Conservation (phyloP, 1,284 basidiomycete species). For the Moesziomyces antarcticus region DNA sequence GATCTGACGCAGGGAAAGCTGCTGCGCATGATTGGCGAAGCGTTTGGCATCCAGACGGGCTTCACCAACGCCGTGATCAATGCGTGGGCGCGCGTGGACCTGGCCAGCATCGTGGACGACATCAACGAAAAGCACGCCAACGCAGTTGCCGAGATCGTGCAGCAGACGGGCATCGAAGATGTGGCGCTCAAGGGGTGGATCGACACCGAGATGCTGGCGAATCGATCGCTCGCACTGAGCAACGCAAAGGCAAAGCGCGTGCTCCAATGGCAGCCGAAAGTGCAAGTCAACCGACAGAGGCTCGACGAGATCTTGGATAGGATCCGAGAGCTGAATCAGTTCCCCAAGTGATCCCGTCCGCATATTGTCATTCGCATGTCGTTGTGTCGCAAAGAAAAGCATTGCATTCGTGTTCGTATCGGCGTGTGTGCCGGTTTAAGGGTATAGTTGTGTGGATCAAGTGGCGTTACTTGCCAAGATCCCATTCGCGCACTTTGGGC, state of each 20-base stretch:
- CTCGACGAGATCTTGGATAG: slow-evolving; percentile 29
- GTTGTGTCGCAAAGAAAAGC: background rate
- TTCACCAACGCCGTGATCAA: slow-evolving; percentile 53
- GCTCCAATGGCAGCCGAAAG: slow-evolving; percentile 38
- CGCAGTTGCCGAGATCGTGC: slow-evolving; percentile 20
- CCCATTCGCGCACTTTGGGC: slow-evolving; percentile 36
- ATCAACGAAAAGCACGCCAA: slow-evolving; percentile 52
- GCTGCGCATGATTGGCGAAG: slow-evolving; percentile 31
- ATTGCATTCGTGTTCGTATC: background rate
- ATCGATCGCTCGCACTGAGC: slow-evolving; percentile 38
- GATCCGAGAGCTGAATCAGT: slow-evolving; percentile 24
- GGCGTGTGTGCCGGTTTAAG: background rate
- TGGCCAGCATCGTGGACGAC: slow-evolving; percentile 43
- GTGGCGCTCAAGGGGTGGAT: slow-evolving; percentile 19
- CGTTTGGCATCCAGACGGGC: slow-evolving; percentile 45
- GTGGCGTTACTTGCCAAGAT: slow-evolving; percentile 27
- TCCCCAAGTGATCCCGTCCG: slow-evolving; percentile 8
- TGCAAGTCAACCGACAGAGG: slow-evolving; percentile 6
- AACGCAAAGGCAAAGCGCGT: slow-evolving; percentile 37
- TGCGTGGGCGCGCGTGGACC: slow-evolving; percentile 35
- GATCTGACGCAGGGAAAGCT: slow-evolving; percentile 51
- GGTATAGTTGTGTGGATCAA: slow-evolving; percentile 11
- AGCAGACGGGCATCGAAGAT: slow-evolving; percentile 8
- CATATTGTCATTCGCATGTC: background rate
- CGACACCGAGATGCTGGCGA: slow-evolving; percentile 42